Conservation (phyloP, 768 basidiomycete genomes). For the Hygrocybe punicea region DNA sequence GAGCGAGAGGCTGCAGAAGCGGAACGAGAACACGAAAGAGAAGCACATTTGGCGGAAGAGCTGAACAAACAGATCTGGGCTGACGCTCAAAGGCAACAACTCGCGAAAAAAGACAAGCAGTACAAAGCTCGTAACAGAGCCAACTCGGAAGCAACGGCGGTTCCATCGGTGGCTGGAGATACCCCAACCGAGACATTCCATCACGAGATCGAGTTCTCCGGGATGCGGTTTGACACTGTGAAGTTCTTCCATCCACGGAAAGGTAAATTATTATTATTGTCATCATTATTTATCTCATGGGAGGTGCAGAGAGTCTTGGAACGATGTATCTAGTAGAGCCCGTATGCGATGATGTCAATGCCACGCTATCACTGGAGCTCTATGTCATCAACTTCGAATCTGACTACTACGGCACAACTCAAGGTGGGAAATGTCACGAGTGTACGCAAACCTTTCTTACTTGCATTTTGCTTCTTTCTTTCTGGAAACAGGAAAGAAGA, state of each 20-base stretch:
- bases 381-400: constrained; percentile 63
- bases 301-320: constrained; percentile 55
- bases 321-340: constrained; percentile 73
- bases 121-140: constrained; percentile 60
- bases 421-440: constrained; percentile 40
- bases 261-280: constrained; percentile 38
- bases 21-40: constrained; percentile 47
- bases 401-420: constrained; percentile 62
- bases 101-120: constrained; percentile 50
- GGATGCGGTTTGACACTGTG: constrained; percentile 59
- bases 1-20: constrained; percentile 45
- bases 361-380: constrained; percentile 61
- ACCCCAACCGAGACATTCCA: constrained; percentile 61
- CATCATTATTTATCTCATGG: neutral
- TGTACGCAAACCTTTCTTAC: neutral
- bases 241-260: constrained; percentile 69
- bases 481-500: constrained; percentile 53
- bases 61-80: constrained; percentile 65
- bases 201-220: constrained; percentile 54
- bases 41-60: constrained; percentile 52
- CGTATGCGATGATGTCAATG: constrained; percentile 59
- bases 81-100: constrained; percentile 57
- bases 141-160: constrained; percentile 67
- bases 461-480: neutral
- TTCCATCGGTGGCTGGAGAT: constrained; percentile 47